Base-by-base conservation (phyloP, 1,284 basidiomycete genomes). In the Inonotus obliquus region DNA sequence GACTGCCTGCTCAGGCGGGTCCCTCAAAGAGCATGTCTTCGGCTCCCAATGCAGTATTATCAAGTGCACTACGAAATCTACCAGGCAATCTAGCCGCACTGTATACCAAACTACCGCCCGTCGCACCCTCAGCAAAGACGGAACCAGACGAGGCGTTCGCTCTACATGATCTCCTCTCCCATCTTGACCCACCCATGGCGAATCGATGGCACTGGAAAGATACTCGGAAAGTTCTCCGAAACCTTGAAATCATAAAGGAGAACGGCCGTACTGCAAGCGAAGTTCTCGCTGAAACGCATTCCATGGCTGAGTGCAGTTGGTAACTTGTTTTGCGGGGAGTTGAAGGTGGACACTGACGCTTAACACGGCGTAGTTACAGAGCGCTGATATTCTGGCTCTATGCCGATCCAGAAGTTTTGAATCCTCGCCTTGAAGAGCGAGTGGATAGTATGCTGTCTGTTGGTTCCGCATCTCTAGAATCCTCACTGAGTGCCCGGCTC, bases 141-240 rank as follows among this genome's bases (percentile, higher is more conserved):
- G 75, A 87, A 64, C 82, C 85, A 1, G 78, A 82, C 2, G 74
- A 76, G 4, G 83, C 89, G 0, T 78, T 84, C 58, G 71, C 76
- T 25, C 73, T 98, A 5, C 85, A 96, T 74, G 76, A 74, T 7
- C 76, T 98, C 1, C 76, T 99, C 2, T 72, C 79, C 2, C 72
- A 76, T 0, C 76, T 99, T 5, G 97, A 99, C 70, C 87, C 87
- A 0, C 69, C 72, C 0, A 87, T 95, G 62, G 93, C 92, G 0
- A 77, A 77, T 14, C 79, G 95, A 64, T 99, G 97, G 96, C 97
- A 99, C 73, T 97, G 94, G 92, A 83, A 81, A 64, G 97, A 99
- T 69, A 87, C 91, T 0, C 81, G 97, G 19, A 99, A 98, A 72
- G 89, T 98, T 1, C 73, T 92, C 23, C 82, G 96, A 27, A 91